A percentile compares a stretch with the other conserved stretches of the same genome.
phyloP scores from a whole-genome alignment of 768 basidiomycete genomes.

The Termitomyces sp. region DNA sequence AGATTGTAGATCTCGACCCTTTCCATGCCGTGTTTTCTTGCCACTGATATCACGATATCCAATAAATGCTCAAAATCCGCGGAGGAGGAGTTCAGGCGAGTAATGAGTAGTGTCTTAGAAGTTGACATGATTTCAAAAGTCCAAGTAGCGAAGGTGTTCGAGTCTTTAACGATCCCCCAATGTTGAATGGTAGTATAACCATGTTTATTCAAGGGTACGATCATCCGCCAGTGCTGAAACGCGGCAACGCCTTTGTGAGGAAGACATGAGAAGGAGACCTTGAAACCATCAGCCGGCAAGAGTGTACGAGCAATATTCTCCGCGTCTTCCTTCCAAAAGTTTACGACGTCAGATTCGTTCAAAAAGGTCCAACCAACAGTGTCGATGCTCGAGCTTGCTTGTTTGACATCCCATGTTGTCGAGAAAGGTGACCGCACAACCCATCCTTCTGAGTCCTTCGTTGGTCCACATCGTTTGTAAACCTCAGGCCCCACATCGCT shows the following conservation, averaged over 20 bases:
- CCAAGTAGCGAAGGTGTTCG: constrained; percentile 36
- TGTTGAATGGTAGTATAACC: constrained; percentile 13
- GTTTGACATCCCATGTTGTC: constrained; percentile 34
- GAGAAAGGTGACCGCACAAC: constrained; percentile 28
- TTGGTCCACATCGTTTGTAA: constrained; percentile 38
- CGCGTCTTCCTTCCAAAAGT: constrained; percentile 38
- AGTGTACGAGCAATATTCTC: constrained; percentile 19
- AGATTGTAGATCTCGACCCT: constrained; percentile 47
- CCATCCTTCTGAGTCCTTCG: constrained; percentile 37
- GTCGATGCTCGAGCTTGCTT: not conserved
- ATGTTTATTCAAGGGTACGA: constrained; percentile 15
- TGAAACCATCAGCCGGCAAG: not conserved
- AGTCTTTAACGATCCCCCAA: constrained; percentile 25
- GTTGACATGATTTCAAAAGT: constrained; percentile 31
- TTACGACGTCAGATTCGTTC: constrained; percentile 27
- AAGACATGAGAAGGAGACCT: constrained; percentile 31
- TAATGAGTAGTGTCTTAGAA: constrained; percentile 35
- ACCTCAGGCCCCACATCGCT: constrained; percentile 46
- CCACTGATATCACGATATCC: constrained; percentile 26
- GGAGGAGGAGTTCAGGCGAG: constrained; percentile 28
- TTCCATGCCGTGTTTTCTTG: constrained; percentile 26
- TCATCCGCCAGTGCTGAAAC: constrained; percentile 32
- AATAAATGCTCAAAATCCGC: constrained; percentile 31
- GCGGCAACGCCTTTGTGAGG: constrained; percentile 43
- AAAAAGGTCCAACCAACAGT: constrained; percentile 28